These are phyloP conservation scores for Chlorella ohadii DNA, from an alignment of 139 green algal genomes.

Conservation along the genomic window DNA sequence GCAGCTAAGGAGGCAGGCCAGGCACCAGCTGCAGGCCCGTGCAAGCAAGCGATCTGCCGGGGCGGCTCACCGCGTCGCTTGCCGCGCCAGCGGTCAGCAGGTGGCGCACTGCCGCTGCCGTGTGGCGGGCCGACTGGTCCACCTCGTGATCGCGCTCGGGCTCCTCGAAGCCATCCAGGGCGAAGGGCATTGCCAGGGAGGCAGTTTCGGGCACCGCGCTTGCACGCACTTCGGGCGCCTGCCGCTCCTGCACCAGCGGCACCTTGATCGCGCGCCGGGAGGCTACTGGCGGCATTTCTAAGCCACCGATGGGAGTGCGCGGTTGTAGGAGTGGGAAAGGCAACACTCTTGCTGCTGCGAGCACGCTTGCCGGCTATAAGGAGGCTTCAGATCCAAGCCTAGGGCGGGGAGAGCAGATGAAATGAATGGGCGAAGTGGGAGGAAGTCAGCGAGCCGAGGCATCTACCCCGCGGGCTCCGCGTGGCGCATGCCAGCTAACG, in stretches of 20 bases:
- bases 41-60: not conserved
- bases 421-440: too few relatives aligned
- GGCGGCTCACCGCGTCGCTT: not conserved
- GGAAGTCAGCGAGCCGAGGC: too few relatives aligned
- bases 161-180: conserved; percentile 6
- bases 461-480: too few relatives aligned
- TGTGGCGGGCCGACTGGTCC: not conserved
- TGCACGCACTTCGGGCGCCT: not conserved
- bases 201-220: too few relatives aligned
- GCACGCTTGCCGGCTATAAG: too few relatives aligned
- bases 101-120: not conserved
- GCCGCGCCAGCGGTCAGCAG: conserved; percentile 5
- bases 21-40: too few relatives aligned
- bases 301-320: not conserved
- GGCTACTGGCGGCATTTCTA: too few relatives aligned
- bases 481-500: too few relatives aligned
- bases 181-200: not conserved
- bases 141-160: not conserved
- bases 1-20: too few relatives aligned
- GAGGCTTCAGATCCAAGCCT: too few relatives aligned
- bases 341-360: too few relatives aligned
- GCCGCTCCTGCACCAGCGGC: not conserved
- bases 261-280: not conserved
- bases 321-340: not conserved
- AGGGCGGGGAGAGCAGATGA: too few relatives aligned